Evolutionary conservation across 208 protist species (phyloP).

Genomic region (Acanthamoeba culbertsoni): DNA sequence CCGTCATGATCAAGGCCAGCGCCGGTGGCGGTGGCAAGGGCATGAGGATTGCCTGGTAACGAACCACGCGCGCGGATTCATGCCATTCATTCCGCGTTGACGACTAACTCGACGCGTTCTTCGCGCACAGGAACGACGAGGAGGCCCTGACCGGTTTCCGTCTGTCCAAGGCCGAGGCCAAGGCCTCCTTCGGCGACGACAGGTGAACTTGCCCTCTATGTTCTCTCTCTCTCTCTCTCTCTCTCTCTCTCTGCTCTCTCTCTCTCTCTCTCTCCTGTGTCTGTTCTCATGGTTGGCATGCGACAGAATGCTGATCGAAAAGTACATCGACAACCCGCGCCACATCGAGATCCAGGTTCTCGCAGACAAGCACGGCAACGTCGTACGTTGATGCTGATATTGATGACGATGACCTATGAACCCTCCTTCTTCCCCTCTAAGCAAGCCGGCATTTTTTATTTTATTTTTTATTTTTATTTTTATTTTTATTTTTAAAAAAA

Average conservation of each 20-base stretch:
- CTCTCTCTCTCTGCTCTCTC: not conserved
- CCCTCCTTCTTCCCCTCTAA: not conserved
- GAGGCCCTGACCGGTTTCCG: slow-evolving; percentile 70
- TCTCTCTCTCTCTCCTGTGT: not conserved
- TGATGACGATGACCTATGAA: too few species aligned
- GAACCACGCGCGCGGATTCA: too few species aligned
- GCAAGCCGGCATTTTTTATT: not conserved
- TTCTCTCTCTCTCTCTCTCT: not conserved
- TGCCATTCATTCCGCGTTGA: too few species aligned
- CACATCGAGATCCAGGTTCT: slow-evolving; percentile 94
- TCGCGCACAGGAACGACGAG: slow-evolving; percentile 71
- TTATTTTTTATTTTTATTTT: not conserved
- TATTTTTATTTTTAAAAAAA: not conserved
- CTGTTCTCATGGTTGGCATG: too few species aligned
- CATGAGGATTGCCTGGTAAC: slow-evolving; percentile 36
- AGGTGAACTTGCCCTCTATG: too few species aligned
- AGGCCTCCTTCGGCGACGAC: slow-evolving; percentile 71
- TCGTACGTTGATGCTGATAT: slow-evolving; percentile 52
- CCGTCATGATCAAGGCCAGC: slow-evolving; percentile 91
- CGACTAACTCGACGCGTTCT: too few species aligned
- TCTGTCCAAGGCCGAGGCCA: slow-evolving; percentile 74
- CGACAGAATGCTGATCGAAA: not conserved
- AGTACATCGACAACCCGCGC: slow-evolving; percentile 72
- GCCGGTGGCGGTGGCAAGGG: slow-evolving; percentile 86
- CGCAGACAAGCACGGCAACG: slow-evolving; percentile 85